phyloP scores from a whole-genome alignment of 129 eudicot genomes.

The sunflower (Helianthus annuus) region DNA sequence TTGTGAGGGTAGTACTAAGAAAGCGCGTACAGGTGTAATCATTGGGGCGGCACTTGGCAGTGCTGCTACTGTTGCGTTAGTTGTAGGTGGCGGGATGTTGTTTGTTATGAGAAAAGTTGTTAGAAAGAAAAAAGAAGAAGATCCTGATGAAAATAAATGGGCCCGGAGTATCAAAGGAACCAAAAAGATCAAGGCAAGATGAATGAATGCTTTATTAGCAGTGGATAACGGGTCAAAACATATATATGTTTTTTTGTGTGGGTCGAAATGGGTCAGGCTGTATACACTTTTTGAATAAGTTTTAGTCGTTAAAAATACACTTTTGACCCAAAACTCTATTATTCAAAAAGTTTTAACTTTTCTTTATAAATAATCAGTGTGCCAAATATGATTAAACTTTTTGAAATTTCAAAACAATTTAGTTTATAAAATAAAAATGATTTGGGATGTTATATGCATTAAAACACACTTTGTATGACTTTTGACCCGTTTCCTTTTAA shows the following conservation, averaged over 20 bases:
- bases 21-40: slow-evolving; percentile 41
- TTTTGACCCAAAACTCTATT: background rate
- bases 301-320: background rate
- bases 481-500: too few relatives aligned
- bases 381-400: background rate
- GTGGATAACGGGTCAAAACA: background rate
- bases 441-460: too few relatives aligned
- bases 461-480: too few relatives aligned
- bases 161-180: too few relatives aligned
- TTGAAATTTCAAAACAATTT: background rate
- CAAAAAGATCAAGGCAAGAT: slow-evolving; percentile 69
- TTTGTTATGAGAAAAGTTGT: too few relatives aligned
- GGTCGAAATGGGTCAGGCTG: too few relatives aligned
- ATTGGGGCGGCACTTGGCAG: too few relatives aligned
- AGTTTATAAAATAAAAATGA: background rate
- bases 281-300: background rate
- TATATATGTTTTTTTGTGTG: too few relatives aligned
- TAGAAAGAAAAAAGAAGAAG: too few relatives aligned
- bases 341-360: background rate
- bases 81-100: too few relatives aligned
- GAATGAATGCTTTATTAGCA: background rate
- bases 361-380: background rate
- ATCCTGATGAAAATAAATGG: too few relatives aligned
- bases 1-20: slow-evolving; percentile 38
- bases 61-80: too few relatives aligned